Conservation (phyloP, 768 basidiomycete genomes). For the Tulasnella calospora region DNA sequence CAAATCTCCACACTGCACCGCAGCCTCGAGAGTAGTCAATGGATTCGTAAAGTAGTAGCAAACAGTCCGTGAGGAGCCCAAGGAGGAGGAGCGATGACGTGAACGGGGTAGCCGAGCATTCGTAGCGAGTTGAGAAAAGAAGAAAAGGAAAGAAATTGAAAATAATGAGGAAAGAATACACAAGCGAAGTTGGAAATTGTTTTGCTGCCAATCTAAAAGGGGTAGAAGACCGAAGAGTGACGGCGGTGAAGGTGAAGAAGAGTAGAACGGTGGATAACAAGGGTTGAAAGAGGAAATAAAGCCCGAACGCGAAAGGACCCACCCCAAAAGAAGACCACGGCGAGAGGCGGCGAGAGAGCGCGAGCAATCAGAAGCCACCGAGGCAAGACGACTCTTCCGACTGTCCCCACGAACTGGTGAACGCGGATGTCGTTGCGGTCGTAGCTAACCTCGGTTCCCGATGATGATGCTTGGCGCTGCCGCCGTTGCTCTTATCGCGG, state of each 20-base stretch:
- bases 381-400: slow-evolving; percentile 25
- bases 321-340: slow-evolving; percentile 1
- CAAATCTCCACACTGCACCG: slow-evolving; percentile 3
- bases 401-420: slow-evolving; percentile 4
- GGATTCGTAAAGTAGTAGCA: slow-evolving; percentile 1
- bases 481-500: slow-evolving; percentile 11
- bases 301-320: slow-evolving; percentile 1
- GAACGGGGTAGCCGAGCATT: not conserved
- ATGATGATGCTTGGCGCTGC: not conserved
- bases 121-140: not conserved
- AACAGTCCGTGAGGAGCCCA: not conserved
- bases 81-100: slow-evolving; percentile 4
- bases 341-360: not conserved
- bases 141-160: not conserved
- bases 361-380: slow-evolving; percentile 20
- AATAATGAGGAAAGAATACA: slow-evolving; percentile 18
- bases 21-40: not conserved
- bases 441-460: not conserved
- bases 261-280: not conserved
- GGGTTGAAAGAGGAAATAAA: not conserved
- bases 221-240: not conserved
- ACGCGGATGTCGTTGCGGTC: not conserved
- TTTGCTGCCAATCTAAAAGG: not conserved
- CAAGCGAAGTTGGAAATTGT: not conserved
- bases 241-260: not conserved